These are phyloP conservation scores for Boletus tomentosulus DNA, from an alignment of 768 basidiomycete species.

Conservation along the genomic window DNA sequence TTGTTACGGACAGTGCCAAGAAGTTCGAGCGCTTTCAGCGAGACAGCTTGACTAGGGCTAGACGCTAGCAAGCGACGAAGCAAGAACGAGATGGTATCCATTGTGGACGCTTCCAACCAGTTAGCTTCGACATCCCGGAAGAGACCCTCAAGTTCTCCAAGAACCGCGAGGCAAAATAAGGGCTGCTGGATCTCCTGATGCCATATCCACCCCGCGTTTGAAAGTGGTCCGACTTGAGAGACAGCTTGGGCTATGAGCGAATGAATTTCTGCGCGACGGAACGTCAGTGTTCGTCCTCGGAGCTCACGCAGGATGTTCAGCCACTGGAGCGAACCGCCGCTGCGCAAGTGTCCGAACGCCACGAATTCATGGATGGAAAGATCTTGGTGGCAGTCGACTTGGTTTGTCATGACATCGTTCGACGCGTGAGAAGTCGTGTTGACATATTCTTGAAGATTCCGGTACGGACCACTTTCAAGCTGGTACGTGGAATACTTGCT, in stretches of 20 bases:
- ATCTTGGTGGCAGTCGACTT: no score
- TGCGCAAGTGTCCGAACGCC: no score
- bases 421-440: no score
- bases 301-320: conserved; percentile 43
- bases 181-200: conserved; percentile 35
- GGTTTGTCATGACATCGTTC: no score
- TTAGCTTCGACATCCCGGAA: conserved; percentile 35
- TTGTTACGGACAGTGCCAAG: conserved; percentile 31
- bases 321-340: no score
- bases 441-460: no score
- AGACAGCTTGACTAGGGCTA: conserved; percentile 5
- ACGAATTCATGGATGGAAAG: no score
- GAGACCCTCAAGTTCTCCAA: conserved; percentile 34
- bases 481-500: conserved; percentile 29
- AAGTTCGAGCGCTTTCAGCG: conserved; percentile 17
- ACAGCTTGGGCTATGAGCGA: conserved; percentile 41
- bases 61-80: conserved; percentile 35
- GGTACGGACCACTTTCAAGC: no score
- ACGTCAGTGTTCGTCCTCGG: conserved; percentile 33
- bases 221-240: conserved; percentile 38
- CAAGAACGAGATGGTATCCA: conserved; percentile 34
- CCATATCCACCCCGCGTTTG: conserved; percentile 29
- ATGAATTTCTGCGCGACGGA: conserved; percentile 40
- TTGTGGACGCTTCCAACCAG: conserved; percentile 35
- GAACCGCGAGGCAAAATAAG: conserved; percentile 34